These are phyloP conservation scores for Diaporthe sp. DNA, from an alignment of 2,329 filamentous ascomycete genomes.

Conservation along the genomic window DNA sequence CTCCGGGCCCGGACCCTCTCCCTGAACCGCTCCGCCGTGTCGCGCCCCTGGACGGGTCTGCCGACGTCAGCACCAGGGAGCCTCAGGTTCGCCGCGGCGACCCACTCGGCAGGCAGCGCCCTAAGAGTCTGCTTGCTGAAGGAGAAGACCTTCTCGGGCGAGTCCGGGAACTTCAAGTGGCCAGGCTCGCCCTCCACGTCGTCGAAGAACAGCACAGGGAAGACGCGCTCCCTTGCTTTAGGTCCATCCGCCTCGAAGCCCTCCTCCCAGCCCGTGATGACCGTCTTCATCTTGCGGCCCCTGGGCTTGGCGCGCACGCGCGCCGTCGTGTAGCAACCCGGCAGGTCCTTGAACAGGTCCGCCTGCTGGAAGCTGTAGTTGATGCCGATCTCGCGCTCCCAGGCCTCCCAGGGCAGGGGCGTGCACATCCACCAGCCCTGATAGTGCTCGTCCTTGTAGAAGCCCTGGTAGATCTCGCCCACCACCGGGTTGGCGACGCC, in stretches of 20 bases:
- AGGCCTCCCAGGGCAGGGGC: slow-evolving; percentile 13
- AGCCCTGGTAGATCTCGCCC: slow-evolving; percentile 38
- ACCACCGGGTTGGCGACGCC: slow-evolving; percentile 4
- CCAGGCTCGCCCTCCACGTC: slow-evolving; percentile 8
- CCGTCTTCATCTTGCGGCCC: not conserved
- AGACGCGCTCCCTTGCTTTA: not conserved
- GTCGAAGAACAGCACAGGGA: slow-evolving; percentile 35
- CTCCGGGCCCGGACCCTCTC: slow-evolving; percentile 10
- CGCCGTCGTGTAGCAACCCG: slow-evolving; percentile 10
- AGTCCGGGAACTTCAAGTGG: slow-evolving; percentile 7
- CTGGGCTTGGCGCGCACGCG: not conserved
- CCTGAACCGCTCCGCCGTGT: slow-evolving; percentile 13
- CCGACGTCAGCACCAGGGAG: not conserved
- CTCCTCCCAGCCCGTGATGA: slow-evolving; percentile 16
- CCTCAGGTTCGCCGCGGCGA: slow-evolving; percentile 19
- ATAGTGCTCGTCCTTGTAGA: slow-evolving; percentile 9
- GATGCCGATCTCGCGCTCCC: slow-evolving; percentile 26
- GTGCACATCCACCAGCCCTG: slow-evolving; percentile 38
- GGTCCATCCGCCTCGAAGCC: not conserved
- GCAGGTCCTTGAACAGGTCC: slow-evolving; percentile 10
- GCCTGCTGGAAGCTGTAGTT: not conserved
- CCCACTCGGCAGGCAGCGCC: slow-evolving; percentile 34
- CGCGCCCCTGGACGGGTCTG: not conserved
- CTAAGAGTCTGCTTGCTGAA: slow-evolving; percentile 6
- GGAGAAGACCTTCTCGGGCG: not conserved